Percentiles rank a stretch among this genome's conserved stretches.
phyloP scores from a whole-genome alignment of 2,329 filamentous ascomycete species.

The Ascochyta viciae-villosae region DNA sequence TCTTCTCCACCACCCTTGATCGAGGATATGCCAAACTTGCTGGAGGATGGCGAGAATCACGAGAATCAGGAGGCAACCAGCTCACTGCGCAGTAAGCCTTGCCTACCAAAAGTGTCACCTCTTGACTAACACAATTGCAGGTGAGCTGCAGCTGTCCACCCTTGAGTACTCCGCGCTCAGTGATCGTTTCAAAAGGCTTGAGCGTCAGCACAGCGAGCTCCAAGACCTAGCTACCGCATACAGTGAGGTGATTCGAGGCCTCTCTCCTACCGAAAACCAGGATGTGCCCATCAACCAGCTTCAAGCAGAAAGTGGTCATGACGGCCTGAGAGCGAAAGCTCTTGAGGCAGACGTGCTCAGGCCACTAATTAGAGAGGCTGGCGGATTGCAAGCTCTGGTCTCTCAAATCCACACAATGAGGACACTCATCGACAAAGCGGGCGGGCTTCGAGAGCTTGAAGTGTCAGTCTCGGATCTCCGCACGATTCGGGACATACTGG shows the following conservation, averaged over 20 bases:
- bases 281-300: slow-evolving; percentile 20
- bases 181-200: slow-evolving; percentile 18
- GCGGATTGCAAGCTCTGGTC: slow-evolving; percentile 21
- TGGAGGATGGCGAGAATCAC: neutral
- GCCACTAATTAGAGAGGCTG: slow-evolving; percentile 22
- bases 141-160: slow-evolving; percentile 16
- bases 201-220: slow-evolving; percentile 16
- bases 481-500: slow-evolving; percentile 14
- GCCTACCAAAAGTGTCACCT: neutral
- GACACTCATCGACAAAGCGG: slow-evolving; percentile 18
- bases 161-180: slow-evolving; percentile 19
- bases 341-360: slow-evolving; percentile 24
- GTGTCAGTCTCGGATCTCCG: slow-evolving; percentile 17
- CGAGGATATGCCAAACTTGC: neutral
- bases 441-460: slow-evolving; percentile 20
- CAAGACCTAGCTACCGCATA: slow-evolving; percentile 19
- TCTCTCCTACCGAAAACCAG: neutral
- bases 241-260: slow-evolving; percentile 20
- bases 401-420: slow-evolving; percentile 10
- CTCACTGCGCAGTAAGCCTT: slow-evolving; percentile 9
- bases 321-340: slow-evolving; percentile 26
- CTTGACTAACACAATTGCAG: slow-evolving; percentile 11
- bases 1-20: slow-evolving; percentile 13
- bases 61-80: neutral
- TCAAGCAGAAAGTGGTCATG: slow-evolving; percentile 21